Evolutionary conservation across 768 basidiomycete species (phyloP).

Genomic region (Xerocomellus chrysenteron): DNA sequence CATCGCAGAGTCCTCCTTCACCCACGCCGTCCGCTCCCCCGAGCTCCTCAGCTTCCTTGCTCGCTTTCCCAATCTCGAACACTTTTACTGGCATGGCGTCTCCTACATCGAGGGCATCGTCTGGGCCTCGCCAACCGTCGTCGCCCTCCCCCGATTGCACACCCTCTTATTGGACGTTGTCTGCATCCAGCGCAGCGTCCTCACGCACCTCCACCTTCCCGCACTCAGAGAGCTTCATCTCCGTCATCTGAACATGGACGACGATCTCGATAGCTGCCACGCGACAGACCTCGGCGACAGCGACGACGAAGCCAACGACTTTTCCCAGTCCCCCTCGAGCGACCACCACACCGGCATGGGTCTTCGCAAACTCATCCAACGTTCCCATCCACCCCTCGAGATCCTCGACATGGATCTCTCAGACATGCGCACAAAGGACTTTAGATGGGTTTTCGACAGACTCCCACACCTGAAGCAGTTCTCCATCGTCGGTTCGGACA

Average conservation of each 20-base stretch:
- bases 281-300: slow-evolving; percentile 60
- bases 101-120: slow-evolving; percentile 42
- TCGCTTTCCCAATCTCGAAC: slow-evolving; percentile 60
- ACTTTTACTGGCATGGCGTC: slow-evolving; percentile 56
- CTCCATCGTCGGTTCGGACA: slow-evolving; percentile 75
- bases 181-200: slow-evolving; percentile 61
- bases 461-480: slow-evolving; percentile 58
- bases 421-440: slow-evolving; percentile 84
- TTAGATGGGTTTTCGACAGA: slow-evolving; percentile 62
- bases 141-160: slow-evolving; percentile 57
- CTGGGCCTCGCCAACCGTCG: slow-evolving; percentile 36
- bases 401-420: slow-evolving; percentile 77
- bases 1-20: slow-evolving; percentile 49
- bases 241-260: slow-evolving; percentile 66
- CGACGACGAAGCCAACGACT: slow-evolving; percentile 72
- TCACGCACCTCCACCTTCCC: slow-evolving; percentile 65
- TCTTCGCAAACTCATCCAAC: slow-evolving; percentile 58
- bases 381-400: slow-evolving; percentile 61
- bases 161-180: slow-evolving; percentile 56
- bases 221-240: slow-evolving; percentile 60
- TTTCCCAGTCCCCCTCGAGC: slow-evolving; percentile 73
- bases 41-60: slow-evolving; percentile 60
- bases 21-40: slow-evolving; percentile 42
- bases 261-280: slow-evolving; percentile 33
- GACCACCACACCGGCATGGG: slow-evolving; percentile 83